These are phyloP conservation scores for Umbilicus rupestris DNA, from an alignment of 164 flowering plant genomes.

Conservation along the genomic window DNA sequence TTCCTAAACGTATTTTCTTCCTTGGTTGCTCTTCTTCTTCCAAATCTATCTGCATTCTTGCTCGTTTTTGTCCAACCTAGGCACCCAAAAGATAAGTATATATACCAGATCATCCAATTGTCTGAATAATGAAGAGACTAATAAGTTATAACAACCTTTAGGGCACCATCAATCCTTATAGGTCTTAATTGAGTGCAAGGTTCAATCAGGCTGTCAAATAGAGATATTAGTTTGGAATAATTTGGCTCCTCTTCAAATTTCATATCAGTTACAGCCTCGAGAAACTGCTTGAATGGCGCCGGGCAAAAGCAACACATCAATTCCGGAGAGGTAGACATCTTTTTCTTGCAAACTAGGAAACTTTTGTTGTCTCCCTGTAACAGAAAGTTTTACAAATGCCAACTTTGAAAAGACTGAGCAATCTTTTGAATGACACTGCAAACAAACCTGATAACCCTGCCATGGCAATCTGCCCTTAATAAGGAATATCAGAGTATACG, in stretches of 20 bases:
- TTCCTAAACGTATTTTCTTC: slow-evolving; percentile 48
- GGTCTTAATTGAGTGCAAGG: slow-evolving; percentile 27
- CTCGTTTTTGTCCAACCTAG: slow-evolving; percentile 50
- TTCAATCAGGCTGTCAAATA: slow-evolving; percentile 31
- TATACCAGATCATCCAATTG: background rate
- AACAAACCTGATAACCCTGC: slow-evolving; percentile 31
- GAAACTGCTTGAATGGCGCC: slow-evolving; percentile 38
- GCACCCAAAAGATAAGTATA: slow-evolving; percentile 13
- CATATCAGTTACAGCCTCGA: slow-evolving; percentile 45
- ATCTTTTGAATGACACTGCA: slow-evolving; percentile 3
- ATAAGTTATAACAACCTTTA: slow-evolving; percentile 31
- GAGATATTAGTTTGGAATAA: slow-evolving; percentile 39
- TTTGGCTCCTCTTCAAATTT: slow-evolving; percentile 58
- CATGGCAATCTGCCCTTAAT: slow-evolving; percentile 48
- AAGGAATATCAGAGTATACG: slow-evolving; percentile 52
- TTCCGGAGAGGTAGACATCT: slow-evolving; percentile 48
- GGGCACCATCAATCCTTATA: slow-evolving; percentile 36
- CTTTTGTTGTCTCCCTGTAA: slow-evolving; percentile 55
- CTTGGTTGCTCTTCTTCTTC: slow-evolving; percentile 36
- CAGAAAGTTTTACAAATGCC: slow-evolving; percentile 12
- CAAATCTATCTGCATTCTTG: slow-evolving; percentile 23
- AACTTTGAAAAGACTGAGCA: background rate
- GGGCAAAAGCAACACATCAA: slow-evolving; percentile 39
- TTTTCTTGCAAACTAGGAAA: slow-evolving; percentile 52
- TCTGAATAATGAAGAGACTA: background rate